Evolutionary conservation across 768 basidiomycete species (phyloP).

Genomic region (Leccinum incarnatum): DNA sequence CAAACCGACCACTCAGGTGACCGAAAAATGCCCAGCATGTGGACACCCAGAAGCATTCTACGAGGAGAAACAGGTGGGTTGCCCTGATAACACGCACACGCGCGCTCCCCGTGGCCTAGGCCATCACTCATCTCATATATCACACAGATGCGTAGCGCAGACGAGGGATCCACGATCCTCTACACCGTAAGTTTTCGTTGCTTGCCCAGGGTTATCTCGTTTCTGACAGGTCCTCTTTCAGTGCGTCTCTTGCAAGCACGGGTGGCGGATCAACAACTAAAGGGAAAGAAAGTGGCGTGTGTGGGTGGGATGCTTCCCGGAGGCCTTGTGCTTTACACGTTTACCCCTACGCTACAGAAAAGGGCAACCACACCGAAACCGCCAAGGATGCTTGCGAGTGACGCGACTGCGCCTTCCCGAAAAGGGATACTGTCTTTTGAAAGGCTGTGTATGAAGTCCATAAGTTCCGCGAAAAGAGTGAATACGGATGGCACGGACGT

Average conservation of each 20-base stretch:
- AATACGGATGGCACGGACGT: slow-evolving; percentile 49
- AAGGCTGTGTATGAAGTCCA: slow-evolving; percentile 47
- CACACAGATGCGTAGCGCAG: slow-evolving; percentile 76
- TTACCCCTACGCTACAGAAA: slow-evolving; percentile 45
- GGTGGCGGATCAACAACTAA: slow-evolving; percentile 82
- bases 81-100: background rate
- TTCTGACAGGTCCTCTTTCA: slow-evolving; percentile 30
- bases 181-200: slow-evolving; percentile 69
- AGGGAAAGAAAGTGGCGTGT: background rate
- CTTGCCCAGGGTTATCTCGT: background rate
- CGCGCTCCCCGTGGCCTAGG: background rate
- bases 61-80: slow-evolving; percentile 78
- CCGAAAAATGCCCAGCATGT: slow-evolving; percentile 87
- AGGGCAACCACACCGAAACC: slow-evolving; percentile 89
- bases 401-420: slow-evolving; percentile 68
- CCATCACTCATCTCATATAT: background rate
- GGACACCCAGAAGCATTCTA: slow-evolving; percentile 84
- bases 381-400: slow-evolving; percentile 72
- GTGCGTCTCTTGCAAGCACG: slow-evolving; percentile 75
- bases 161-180: slow-evolving; percentile 92
- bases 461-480: slow-evolving; percentile 1
- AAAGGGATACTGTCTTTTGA: slow-evolving; percentile 67
- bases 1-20: slow-evolving; percentile 49
- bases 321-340: slow-evolving; percentile 26
- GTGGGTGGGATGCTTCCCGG: background rate